These are phyloP conservation scores for Syzygium aqueum DNA, from an alignment of 345 rosid genomes.

Conservation along the genomic window DNA sequence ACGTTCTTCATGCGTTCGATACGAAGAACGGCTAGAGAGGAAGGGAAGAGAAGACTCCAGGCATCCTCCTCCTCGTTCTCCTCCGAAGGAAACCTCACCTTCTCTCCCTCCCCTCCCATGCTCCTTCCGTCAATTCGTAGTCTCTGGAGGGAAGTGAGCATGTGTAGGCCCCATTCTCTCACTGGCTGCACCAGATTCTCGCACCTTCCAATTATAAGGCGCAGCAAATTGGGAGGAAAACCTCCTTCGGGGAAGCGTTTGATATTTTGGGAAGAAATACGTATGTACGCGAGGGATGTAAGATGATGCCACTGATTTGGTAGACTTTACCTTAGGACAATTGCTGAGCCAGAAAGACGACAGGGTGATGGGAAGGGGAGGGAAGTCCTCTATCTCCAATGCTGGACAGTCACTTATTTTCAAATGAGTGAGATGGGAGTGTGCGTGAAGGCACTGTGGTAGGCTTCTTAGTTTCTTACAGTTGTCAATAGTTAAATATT, in stretches of 20 bases:
- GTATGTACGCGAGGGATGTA: not conserved
- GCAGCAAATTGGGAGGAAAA: not conserved
- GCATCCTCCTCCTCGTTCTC: too few relatives aligned
- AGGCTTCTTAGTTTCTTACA: accelerated
- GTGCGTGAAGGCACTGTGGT: accelerated
- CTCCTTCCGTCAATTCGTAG: accelerated
- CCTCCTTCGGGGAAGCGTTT: not conserved
- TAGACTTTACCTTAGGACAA: not conserved
- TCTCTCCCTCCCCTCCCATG: not conserved
- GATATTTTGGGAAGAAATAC: accelerated
- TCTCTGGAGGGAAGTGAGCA: accelerated
- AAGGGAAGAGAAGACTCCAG: too few relatives aligned
- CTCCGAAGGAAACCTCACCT: too few relatives aligned
- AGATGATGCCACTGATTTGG: not conserved
- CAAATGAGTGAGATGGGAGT: accelerated
- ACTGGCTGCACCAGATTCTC: not conserved
- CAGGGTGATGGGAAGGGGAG: not conserved
- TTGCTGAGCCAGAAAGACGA: accelerated
- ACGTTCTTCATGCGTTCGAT: too few relatives aligned
- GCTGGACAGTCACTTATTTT: accelerated
- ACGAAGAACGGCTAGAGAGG: accelerated
- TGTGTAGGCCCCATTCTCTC: not conserved
- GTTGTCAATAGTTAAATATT: accelerated
- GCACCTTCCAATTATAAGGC: accelerated
- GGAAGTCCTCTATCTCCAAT: not conserved